Conservation (phyloP, 2,329 filamentous ascomycete genomes). For the Fusarium nanum region DNA sequence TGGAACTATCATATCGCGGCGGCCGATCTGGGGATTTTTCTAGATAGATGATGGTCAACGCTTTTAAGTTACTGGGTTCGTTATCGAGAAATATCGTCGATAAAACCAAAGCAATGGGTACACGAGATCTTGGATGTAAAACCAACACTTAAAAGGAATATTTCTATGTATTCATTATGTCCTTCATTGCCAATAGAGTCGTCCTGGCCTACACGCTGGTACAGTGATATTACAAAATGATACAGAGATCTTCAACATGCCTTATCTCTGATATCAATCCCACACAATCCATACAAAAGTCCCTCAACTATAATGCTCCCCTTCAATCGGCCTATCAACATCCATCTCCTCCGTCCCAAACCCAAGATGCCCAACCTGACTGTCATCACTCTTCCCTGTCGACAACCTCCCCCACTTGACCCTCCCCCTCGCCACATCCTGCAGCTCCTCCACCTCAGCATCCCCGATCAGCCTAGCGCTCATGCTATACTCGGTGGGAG, state of each 20-base stretch:
- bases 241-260: not conserved
- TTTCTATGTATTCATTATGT: not conserved
- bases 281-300: not conserved
- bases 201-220: not conserved
- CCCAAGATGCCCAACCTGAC: slow-evolving; percentile 26
- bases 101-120: fast-evolving
- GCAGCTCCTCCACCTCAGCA: not conserved
- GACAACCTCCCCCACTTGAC: slow-evolving; percentile 32
- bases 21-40: not conserved
- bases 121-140: not conserved
- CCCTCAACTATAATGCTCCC: slow-evolving; percentile 25
- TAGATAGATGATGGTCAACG: fast-evolving
- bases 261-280: not conserved
- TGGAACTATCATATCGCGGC: fast-evolving
- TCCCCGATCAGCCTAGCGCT: slow-evolving; percentile 8
- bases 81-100: not conserved
- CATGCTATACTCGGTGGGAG: not conserved
- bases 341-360: slow-evolving; percentile 30
- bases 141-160: not conserved
- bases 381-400: slow-evolving; percentile 15
- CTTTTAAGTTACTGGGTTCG: too few relatives aligned
- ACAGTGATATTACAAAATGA: not conserved
- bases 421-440: slow-evolving; percentile 2
- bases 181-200: not conserved
- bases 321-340: slow-evolving; percentile 25